phyloP scores from a whole-genome alignment of 2,329 filamentous ascomycete genomes.

The Exophiala aquamarina region DNA sequence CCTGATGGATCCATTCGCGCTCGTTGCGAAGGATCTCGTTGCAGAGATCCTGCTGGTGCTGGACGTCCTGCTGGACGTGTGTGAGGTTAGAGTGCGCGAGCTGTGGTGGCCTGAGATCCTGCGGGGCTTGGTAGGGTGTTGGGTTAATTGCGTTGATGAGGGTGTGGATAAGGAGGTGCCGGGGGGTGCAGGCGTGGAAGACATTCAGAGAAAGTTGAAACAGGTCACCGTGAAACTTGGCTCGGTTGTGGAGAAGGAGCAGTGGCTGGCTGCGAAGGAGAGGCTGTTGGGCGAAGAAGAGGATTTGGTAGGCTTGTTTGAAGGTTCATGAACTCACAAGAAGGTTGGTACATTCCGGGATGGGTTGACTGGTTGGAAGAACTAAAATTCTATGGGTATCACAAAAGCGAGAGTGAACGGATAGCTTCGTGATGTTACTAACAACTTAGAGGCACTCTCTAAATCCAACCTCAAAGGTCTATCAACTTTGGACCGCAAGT shows the following conservation, averaged over 20 bases:
- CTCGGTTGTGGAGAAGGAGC: slow-evolving; percentile 23
- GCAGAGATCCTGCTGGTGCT: slow-evolving; percentile 55
- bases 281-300: slow-evolving; percentile 34
- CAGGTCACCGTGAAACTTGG: slow-evolving; percentile 30
- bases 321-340: slow-evolving; percentile 19
- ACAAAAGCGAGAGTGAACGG: neutral
- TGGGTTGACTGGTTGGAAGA: slow-evolving; percentile 29
- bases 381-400: slow-evolving; percentile 24
- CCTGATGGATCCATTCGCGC: slow-evolving; percentile 68
- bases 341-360: slow-evolving; percentile 28
- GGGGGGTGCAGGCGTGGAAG: slow-evolving; percentile 16
- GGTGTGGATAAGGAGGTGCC: slow-evolving; percentile 22
- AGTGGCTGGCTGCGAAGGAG: slow-evolving; percentile 23
- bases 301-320: slow-evolving; percentile 37
- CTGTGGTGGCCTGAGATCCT: slow-evolving; percentile 64
- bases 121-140: slow-evolving; percentile 62
- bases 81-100: slow-evolving; percentile 66
- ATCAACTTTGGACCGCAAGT: too few species aligned
- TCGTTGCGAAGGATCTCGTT: slow-evolving; percentile 55
- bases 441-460: too few species aligned
- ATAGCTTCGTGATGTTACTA: too few species aligned
- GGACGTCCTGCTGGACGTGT: slow-evolving; percentile 59
- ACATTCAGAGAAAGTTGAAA: slow-evolving; percentile 33
- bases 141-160: slow-evolving; percentile 55
- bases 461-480: too few species aligned